These are phyloP conservation scores for Aspergillus hancockii DNA, from an alignment of 495 filamentous ascomycete genomes.

Conservation along the genomic window DNA sequence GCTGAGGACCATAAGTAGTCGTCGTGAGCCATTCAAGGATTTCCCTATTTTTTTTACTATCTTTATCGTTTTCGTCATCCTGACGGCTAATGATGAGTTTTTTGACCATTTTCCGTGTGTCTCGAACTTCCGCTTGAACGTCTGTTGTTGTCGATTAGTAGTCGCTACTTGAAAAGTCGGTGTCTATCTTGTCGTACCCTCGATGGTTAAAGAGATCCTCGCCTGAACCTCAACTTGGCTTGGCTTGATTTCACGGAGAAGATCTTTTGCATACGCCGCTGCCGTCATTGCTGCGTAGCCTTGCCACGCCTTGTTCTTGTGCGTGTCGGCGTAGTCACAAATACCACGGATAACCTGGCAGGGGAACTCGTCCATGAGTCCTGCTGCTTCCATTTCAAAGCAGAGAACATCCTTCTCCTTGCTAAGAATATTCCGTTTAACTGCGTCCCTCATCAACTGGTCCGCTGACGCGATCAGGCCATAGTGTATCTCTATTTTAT, in stretches of 20 bases:
- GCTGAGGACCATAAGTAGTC: constrained; percentile 18
- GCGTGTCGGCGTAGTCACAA: constrained; percentile 7
- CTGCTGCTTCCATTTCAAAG: constrained; percentile 20
- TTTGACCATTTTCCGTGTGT: neutral
- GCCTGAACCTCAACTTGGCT: neutral
- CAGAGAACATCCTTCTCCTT: constrained; percentile 22
- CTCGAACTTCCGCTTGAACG: too few relatives aligned
- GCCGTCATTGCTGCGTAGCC: constrained; percentile 30
- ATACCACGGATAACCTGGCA: constrained; percentile 11
- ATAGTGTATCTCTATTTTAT: constrained; percentile 20
- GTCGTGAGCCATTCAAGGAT: constrained; percentile 23
- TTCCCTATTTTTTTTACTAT: neutral
- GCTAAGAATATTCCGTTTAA: constrained; percentile 11
- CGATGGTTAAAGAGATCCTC: neutral
- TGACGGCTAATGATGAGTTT: too few relatives aligned
- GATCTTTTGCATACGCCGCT: constrained; percentile 33
- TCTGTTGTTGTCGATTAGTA: neutral
- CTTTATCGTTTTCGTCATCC: too few relatives aligned
- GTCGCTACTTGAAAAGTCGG: neutral
- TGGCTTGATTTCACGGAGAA: constrained; percentile 16
- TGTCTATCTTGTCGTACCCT: neutral
- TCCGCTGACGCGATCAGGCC: constrained; percentile 24
- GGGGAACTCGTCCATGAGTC: constrained; percentile 2
- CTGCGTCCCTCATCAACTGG: constrained; percentile 17
- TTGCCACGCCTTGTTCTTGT: constrained; percentile 9